Conservation (phyloP, 768 basidiomycete genomes). For the Suillus placidus region DNA sequence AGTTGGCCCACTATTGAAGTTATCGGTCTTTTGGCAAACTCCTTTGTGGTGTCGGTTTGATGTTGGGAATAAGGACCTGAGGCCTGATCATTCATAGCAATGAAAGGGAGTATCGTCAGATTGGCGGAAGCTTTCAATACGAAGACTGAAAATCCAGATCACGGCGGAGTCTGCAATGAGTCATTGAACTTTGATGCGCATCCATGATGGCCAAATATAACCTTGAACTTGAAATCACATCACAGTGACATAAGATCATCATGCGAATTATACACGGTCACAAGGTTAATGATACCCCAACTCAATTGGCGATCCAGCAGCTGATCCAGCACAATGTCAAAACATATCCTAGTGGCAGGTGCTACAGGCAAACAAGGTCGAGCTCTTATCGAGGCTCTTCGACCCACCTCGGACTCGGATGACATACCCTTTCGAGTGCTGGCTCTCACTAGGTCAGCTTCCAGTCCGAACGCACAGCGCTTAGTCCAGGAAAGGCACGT, state of each 20-base stretch:
- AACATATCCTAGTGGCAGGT: conserved; percentile 36
- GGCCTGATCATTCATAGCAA: not conserved
- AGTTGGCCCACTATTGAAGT: not conserved
- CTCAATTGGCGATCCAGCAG: not conserved
- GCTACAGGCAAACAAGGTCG: conserved; percentile 43
- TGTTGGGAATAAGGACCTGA: not conserved
- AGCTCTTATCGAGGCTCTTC: conserved; percentile 35
- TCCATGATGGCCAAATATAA: not conserved
- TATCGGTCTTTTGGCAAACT: not conserved
- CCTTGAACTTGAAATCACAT: not conserved
- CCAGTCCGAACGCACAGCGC: conserved; percentile 30
- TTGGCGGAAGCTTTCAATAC: not conserved
- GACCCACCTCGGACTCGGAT: conserved; percentile 10
- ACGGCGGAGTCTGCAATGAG: too few species aligned
- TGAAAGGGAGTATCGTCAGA: not conserved
- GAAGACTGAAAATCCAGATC: not conserved
- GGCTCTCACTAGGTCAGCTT: conserved; percentile 39
- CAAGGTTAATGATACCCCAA: not conserved
- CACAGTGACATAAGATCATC: not conserved
- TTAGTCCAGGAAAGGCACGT: conserved; percentile 31
- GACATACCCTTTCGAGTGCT: conserved; percentile 34
- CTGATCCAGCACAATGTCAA: conserved; percentile 5
- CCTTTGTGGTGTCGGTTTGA: not conserved
- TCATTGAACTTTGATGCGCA: not conserved
- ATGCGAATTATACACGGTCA: not conserved